phyloP scores from a whole-genome alignment of 768 basidiomycete genomes.

The Suillus clintonianus region DNA sequence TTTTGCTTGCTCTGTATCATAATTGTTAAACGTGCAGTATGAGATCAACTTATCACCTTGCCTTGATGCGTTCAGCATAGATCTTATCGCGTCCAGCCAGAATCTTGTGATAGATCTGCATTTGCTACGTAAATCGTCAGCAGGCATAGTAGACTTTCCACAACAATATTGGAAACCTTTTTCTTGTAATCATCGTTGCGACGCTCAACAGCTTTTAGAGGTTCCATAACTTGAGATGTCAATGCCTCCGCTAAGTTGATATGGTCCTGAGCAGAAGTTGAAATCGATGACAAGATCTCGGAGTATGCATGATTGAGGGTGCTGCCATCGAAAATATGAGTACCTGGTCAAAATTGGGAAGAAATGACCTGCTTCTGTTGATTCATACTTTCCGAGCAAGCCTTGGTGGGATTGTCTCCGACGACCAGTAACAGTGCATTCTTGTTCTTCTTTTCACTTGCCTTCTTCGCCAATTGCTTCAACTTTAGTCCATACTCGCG shows the following conservation, averaged over 20 bases:
- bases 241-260: conserved; percentile 64
- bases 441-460: conserved; percentile 70
- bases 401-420: conserved; percentile 68
- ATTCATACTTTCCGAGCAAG: conserved; percentile 53
- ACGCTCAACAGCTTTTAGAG: conserved; percentile 58
- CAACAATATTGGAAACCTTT: conserved; percentile 49
- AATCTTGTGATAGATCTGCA: conserved; percentile 69
- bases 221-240: conserved; percentile 60
- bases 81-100: conserved; percentile 68
- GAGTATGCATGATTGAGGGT: conserved; percentile 74
- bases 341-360: not conserved
- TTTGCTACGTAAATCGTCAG: conserved; percentile 49
- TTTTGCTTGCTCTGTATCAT: conserved; percentile 32
- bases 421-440: conserved; percentile 55
- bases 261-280: conserved; percentile 68
- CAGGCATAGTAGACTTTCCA: not conserved
- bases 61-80: conserved; percentile 72
- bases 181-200: conserved; percentile 68
- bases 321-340: conserved; percentile 40
- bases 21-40: not conserved
- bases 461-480: conserved; percentile 64
- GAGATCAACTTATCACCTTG: conserved; percentile 28
- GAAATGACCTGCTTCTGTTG: conserved; percentile 51
- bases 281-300: conserved; percentile 63
- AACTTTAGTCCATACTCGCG: conserved; percentile 79